These are phyloP conservation scores for Anethum foeniculum DNA, from an alignment of 140 eudicot species.

Conservation along the genomic window DNA sequence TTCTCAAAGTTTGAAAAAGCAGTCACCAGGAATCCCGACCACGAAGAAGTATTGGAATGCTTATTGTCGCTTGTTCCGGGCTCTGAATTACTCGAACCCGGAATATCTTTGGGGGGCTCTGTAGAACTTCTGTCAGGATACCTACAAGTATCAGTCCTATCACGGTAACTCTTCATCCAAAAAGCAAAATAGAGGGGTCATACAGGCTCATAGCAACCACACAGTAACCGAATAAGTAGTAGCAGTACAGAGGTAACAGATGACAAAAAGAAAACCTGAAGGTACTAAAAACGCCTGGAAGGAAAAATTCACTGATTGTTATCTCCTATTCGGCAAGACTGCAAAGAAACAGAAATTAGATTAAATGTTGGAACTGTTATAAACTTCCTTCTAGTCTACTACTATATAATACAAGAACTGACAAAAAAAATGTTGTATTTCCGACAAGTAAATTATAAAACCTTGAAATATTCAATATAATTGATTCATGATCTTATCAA, in stretches of 20 bases:
- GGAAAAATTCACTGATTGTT: background rate
- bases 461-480: background rate
- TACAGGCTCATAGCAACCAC: constrained; percentile 29
- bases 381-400: background rate
- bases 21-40: constrained; percentile 62
- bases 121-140: constrained; percentile 27
- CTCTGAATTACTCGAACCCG: constrained; percentile 46
- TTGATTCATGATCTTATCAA: background rate
- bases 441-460: background rate
- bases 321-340: background rate
- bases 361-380: background rate
- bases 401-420: background rate
- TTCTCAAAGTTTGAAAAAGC: constrained; percentile 53
- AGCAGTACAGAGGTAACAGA: constrained; percentile 15
- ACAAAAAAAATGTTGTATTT: background rate
- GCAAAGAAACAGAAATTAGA: background rate
- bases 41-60: constrained; percentile 34
- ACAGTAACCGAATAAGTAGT: constrained; percentile 14
- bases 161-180: constrained; percentile 57
- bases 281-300: constrained; percentile 17
- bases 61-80: constrained; percentile 40
- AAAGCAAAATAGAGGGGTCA: constrained; percentile 28
- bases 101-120: constrained; percentile 32
- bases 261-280: constrained; percentile 8
- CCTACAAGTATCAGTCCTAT: constrained; percentile 29